These are phyloP conservation scores for Fibroporia radiculosa DNA, from an alignment of 768 basidiomycete genomes.

Conservation along the genomic window DNA sequence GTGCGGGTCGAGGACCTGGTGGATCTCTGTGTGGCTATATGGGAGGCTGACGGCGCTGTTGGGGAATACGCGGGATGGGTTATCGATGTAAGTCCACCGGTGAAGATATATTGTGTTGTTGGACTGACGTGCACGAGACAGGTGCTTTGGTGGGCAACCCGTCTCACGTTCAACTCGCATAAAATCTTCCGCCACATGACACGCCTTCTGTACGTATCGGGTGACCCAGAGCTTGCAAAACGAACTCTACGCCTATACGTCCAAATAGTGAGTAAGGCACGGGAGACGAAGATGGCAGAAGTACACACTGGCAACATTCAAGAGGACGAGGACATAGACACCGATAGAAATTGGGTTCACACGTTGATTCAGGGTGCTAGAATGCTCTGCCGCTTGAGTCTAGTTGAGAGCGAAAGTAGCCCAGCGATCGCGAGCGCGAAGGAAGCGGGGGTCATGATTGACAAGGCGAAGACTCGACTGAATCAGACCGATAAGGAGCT, in stretches of 20 bases:
- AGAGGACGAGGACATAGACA: conserved; percentile 41
- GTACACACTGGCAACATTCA: conserved; percentile 14
- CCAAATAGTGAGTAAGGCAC: conserved; percentile 77
- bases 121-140: conserved; percentile 19
- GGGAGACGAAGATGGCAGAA: conserved; percentile 46
- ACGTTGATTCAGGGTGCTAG: conserved; percentile 71
- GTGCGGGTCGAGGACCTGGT: conserved; percentile 75
- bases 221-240: conserved; percentile 55
- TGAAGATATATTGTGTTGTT: neutral
- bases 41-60: conserved; percentile 66
- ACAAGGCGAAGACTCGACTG: conserved; percentile 51
- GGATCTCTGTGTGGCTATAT: conserved; percentile 71
- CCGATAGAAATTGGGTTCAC: conserved; percentile 65
- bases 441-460: conserved; percentile 55
- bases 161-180: conserved; percentile 89
- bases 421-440: conserved; percentile 43
- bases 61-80: conserved; percentile 69
- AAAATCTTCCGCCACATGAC: conserved; percentile 81
- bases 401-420: conserved; percentile 17
- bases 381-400: conserved; percentile 57
- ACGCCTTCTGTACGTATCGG: conserved; percentile 56
- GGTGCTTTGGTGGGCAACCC: conserved; percentile 93
- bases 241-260: conserved; percentile 76
- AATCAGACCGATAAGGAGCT: conserved; percentile 41
- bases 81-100: conserved; percentile 54